phyloP scores from a whole-genome alignment of 2,329 filamentous ascomycete genomes.

The Pseudodiploospora longispora region DNA sequence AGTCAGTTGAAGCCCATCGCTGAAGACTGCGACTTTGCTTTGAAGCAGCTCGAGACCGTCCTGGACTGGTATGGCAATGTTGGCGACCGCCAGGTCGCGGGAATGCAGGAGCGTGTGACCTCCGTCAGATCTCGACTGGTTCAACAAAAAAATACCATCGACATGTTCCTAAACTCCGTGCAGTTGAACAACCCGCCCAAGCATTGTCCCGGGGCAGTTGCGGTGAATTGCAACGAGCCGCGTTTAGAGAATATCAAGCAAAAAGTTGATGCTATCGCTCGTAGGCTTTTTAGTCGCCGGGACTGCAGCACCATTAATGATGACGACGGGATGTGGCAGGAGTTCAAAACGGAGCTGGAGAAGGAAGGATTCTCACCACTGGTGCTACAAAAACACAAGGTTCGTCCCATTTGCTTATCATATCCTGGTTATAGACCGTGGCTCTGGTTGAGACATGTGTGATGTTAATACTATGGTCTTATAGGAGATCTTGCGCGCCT shows the following conservation, averaged over 20 bases:
- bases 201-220: slow-evolving; percentile 19
- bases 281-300: slow-evolving; percentile 38
- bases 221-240: slow-evolving; percentile 26
- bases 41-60: slow-evolving; percentile 46
- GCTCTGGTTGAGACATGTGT: slow-evolving; percentile 4
- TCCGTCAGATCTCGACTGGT: slow-evolving; percentile 38
- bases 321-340: slow-evolving; percentile 47
- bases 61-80: slow-evolving; percentile 38
- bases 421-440: too few species aligned
- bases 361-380: slow-evolving; percentile 50
- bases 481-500: slow-evolving; percentile 51
- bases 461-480: slow-evolving; percentile 8
- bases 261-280: slow-evolving; percentile 51
- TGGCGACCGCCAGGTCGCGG: slow-evolving; percentile 20
- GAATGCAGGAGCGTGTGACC: slow-evolving; percentile 30
- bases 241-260: slow-evolving; percentile 48
- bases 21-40: slow-evolving; percentile 45
- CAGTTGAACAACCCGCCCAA: slow-evolving; percentile 42
- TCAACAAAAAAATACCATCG: slow-evolving; percentile 44
- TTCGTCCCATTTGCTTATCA: slow-evolving; percentile 22
- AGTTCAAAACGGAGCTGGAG: slow-evolving; percentile 50
- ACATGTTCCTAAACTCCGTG: slow-evolving; percentile 49
- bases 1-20: slow-evolving; percentile 44
- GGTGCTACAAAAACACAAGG: slow-evolving; percentile 49
- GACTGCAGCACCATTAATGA: slow-evolving; percentile 30